phyloP scores from a whole-genome alignment of 208 protist species.

The Leishmania gerbilli region DNA sequence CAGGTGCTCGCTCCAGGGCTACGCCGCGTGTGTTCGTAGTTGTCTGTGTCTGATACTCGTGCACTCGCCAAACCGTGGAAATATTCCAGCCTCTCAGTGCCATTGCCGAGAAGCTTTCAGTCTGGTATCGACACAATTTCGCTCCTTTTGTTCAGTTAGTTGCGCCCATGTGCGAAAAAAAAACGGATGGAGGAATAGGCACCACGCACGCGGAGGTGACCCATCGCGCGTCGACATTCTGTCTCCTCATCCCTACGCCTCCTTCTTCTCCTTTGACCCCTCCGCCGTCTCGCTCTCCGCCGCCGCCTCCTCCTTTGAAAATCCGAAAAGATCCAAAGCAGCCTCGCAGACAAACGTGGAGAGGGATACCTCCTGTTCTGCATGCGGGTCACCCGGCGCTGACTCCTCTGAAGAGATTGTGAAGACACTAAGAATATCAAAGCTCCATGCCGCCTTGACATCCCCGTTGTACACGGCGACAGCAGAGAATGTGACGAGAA shows the following conservation, averaged over 20 bases:
- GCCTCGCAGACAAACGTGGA: constrained; percentile 24
- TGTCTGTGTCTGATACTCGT: background rate
- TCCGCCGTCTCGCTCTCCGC: constrained; percentile 16
- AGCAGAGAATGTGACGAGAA: constrained; percentile 66
- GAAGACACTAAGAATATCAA: constrained; percentile 40
- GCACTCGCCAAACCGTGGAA: background rate
- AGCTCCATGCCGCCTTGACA: constrained; percentile 53
- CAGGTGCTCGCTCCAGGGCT: background rate
- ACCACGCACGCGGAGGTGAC: background rate
- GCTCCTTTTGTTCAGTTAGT: background rate
- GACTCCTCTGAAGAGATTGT: constrained; percentile 2
- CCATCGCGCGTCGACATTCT: background rate
- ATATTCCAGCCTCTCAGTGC: background rate
- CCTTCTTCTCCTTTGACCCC: constrained; percentile 35
- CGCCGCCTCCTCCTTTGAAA: constrained; percentile 17
- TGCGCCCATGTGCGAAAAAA: constrained; percentile 7
- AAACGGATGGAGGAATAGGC: background rate
- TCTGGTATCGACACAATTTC: background rate
- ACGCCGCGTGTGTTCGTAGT: background rate
- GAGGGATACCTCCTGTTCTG: constrained; percentile 34
- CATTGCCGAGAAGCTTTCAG: background rate
- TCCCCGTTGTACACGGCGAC: constrained; percentile 64
- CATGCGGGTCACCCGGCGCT: constrained; percentile 7
- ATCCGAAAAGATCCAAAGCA: constrained; percentile 51
- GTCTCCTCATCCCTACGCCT: constrained; percentile 17